Base-by-base conservation (phyloP, 2,329 filamentous ascomycete genomes). In the Talaromyces sp. region DNA sequence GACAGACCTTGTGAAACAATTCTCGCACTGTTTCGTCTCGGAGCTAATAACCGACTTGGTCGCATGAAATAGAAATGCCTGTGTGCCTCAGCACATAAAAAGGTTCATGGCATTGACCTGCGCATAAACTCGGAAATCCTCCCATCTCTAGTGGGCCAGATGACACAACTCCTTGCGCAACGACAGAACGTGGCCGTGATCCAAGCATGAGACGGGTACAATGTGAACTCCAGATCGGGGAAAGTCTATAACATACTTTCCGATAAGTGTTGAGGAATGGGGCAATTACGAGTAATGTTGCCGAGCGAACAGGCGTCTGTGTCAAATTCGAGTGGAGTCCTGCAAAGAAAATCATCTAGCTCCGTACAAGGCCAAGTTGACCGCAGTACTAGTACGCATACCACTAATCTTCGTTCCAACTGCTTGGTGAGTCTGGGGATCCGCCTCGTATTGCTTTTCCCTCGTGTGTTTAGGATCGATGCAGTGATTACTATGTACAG, bases 291-390 rank as follows among this genome's bases (percentile, higher is more conserved):
- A 43, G 56, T 45, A 33, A 45, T 59, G 56, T 31, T 31, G 56
- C 37, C 45, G 39, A 39, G 37, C 56, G 22, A 59, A 56, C 52
- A 56, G 52, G 17, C 56, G 17, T 43, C 37, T 58, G 11, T 41
- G 56, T 27, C n/a, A 45, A 39, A 33, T n/a, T 59, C 17, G 39
- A 27, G 56, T 59, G 56, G 56, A 59, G 56, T 59, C 56, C 56
- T 59, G 56, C 56, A 59, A 59, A 59, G 56, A 13, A 59, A 59
- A 59, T 59, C 56, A 27, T 59, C 56, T 59, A 59, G 27, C 45
- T 52, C 15, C 45, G 59, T 19, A 39, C 33, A 41, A 41, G 33
- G 59, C 27, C n/a, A 27, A 37, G 31, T 37, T 39, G 41, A 50
- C 27, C 22, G 25, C 43, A 61, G 39, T 43, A n/a, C 35, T 27